A percentile compares a stretch with the other conserved stretches of the same genome.
These are phyloP conservation scores for Pestalotiopsis sp. DNA, from an alignment of 2,329 filamentous ascomycete genomes.

Conservation along the genomic window DNA sequence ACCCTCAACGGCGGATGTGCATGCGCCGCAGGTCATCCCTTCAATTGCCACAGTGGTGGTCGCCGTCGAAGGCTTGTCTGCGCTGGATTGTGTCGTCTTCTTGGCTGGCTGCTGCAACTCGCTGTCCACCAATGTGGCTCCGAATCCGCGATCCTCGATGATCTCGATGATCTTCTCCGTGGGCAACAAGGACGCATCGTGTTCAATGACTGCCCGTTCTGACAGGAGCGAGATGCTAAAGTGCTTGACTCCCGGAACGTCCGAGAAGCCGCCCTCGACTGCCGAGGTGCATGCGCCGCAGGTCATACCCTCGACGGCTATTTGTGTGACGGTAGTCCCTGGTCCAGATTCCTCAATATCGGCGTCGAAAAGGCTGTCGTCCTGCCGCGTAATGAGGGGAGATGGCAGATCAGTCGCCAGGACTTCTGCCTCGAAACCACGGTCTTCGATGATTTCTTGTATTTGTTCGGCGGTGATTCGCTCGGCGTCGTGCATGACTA, in stretches of 20 bases:
- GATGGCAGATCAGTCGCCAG: slow-evolving; percentile 76
- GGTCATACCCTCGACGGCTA: slow-evolving; percentile 86
- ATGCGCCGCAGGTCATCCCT: slow-evolving; percentile 97
- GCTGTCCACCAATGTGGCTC: slow-evolving; percentile 76
- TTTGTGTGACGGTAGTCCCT: slow-evolving; percentile 66
- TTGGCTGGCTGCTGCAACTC: slow-evolving; percentile 47
- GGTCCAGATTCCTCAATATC: slow-evolving; percentile 39
- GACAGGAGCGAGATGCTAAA: slow-evolving; percentile 85
- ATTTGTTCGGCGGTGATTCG: slow-evolving; percentile 75
- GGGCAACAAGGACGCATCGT: slow-evolving; percentile 63
- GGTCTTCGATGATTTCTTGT: slow-evolving; percentile 85
- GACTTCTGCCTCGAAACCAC: slow-evolving; percentile 90
- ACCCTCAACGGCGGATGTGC: slow-evolving; percentile 86
- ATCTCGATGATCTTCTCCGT: slow-evolving; percentile 58
- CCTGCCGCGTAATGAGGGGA: slow-evolving; percentile 43
- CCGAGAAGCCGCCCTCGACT: slow-evolving; percentile 78
- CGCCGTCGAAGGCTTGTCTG: slow-evolving; percentile 47
- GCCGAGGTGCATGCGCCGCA: slow-evolving; percentile 89
- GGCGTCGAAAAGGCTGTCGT: slow-evolving; percentile 35
- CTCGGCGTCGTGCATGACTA: slow-evolving; percentile 83
- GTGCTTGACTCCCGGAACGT: slow-evolving; percentile 70
- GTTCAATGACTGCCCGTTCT: slow-evolving; percentile 83
- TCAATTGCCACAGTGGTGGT: slow-evolving; percentile 88
- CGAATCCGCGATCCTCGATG: slow-evolving; percentile 77
- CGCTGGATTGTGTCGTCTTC: slow-evolving; percentile 31